Evolutionary conservation across 2,329 filamentous ascomycete genomes (phyloP).

Genomic region (Pseudogymnoascus sp.): DNA sequence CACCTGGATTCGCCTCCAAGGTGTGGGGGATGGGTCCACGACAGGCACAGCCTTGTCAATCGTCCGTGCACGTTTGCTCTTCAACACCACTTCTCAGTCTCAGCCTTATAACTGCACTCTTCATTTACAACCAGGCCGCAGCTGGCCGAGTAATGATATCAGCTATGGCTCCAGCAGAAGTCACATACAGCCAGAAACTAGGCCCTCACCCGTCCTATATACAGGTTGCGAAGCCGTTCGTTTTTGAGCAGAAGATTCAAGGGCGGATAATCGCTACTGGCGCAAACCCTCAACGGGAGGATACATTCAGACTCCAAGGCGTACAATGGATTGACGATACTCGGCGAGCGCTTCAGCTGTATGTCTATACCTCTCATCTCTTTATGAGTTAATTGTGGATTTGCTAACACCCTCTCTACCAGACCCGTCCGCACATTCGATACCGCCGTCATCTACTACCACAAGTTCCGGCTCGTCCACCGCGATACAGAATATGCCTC

Average conservation of each 20-base stretch:
- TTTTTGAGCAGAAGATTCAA: slow-evolving; percentile 74
- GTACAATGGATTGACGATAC: slow-evolving; percentile 85
- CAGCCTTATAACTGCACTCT: not conserved
- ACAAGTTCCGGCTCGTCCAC: slow-evolving; percentile 84
- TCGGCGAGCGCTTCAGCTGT: slow-evolving; percentile 72
- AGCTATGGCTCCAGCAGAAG: slow-evolving; percentile 22
- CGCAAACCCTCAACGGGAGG: slow-evolving; percentile 72
- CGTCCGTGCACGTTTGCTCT: slow-evolving; percentile 10
- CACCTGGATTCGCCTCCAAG: slow-evolving; percentile 3
- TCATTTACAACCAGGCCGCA: not conserved
- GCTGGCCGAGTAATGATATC: not conserved
- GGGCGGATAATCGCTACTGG: slow-evolving; percentile 63
- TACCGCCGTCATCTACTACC: slow-evolving; percentile 86
- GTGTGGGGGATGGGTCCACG: not conserved
- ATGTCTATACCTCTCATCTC: slow-evolving; percentile 33
- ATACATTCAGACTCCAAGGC: slow-evolving; percentile 74
- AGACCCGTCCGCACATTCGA: slow-evolving; percentile 88
- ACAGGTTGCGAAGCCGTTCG: slow-evolving; percentile 56
- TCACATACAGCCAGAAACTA: slow-evolving; percentile 13
- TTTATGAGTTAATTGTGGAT: not conserved
- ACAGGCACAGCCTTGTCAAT: slow-evolving; percentile 8
- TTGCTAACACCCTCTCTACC: slow-evolving; percentile 14
- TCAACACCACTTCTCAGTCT: slow-evolving; percentile 8
- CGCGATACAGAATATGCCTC: slow-evolving; percentile 81
- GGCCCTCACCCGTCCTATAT: slow-evolving; percentile 32